Evolutionary conservation across 2,329 filamentous ascomycete genomes (phyloP).

Genomic region (Calonectria pauciramosa): DNA sequence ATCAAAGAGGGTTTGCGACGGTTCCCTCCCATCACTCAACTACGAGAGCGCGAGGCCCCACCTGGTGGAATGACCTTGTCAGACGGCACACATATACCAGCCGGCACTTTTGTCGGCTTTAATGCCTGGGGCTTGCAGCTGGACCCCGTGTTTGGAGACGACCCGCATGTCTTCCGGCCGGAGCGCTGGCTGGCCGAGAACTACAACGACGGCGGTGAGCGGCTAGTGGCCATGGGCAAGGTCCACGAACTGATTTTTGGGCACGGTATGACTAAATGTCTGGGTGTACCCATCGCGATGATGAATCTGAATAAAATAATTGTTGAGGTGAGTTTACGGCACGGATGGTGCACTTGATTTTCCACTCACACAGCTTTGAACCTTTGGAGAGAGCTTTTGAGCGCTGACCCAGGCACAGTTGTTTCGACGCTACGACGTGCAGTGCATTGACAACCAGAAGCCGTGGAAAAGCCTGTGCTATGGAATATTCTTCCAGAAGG

Average conservation of each 20-base stretch:
- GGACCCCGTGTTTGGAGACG: background rate
- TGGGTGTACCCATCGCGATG: background rate
- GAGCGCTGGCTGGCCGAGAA: background rate
- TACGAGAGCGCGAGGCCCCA: background rate
- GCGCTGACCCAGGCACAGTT: background rate
- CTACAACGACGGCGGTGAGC: background rate
- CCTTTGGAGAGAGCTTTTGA: no score
- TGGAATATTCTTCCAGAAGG: background rate
- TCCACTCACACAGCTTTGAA: no score
- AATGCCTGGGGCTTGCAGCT: background rate
- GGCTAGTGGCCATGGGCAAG: background rate
- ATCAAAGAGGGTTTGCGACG: background rate
- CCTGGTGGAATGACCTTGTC: background rate
- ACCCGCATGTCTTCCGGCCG: background rate
- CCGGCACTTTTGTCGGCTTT: background rate
- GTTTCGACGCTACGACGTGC: background rate
- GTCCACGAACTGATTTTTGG: background rate
- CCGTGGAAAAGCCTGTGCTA: background rate
- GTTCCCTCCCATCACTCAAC: background rate
- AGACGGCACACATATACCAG: background rate
- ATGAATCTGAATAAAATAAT: background rate
- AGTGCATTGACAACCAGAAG: background rate
- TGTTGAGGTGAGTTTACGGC: background rate
- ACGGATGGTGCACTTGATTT: no score
- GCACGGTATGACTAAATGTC: background rate